Evolutionary conservation across 2,329 filamentous ascomycete species (phyloP).

Genomic region (Purpureocillium takamizusanense): DNA sequence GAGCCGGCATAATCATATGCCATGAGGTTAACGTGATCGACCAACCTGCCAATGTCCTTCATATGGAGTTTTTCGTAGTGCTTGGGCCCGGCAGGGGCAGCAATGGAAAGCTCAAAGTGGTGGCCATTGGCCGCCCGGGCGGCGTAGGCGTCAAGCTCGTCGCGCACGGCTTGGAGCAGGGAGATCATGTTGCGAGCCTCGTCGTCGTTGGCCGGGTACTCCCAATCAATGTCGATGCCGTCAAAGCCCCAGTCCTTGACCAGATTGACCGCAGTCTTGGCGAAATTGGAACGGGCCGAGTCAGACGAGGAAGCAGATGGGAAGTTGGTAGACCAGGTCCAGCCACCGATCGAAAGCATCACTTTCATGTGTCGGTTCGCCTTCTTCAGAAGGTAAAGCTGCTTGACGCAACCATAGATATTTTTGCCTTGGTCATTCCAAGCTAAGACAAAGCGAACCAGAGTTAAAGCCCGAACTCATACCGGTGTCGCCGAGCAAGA

Average conservation of each 20-base stretch:
- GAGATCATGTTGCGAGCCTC: constrained; percentile 35
- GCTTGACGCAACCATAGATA: constrained; percentile 49
- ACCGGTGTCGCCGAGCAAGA: too few relatives aligned
- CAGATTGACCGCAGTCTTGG: constrained; percentile 56
- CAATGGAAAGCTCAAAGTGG: constrained; percentile 46
- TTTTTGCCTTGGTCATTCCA: constrained; percentile 61
- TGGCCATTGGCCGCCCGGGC: constrained; percentile 32
- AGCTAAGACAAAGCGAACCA: too few relatives aligned
- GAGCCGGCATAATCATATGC: constrained; percentile 70
- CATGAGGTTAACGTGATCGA: constrained; percentile 61
- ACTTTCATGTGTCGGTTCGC: background rate
- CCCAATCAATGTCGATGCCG: constrained; percentile 35
- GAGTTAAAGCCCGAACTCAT: too few relatives aligned
- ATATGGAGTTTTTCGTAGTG: constrained; percentile 42
- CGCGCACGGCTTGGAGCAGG: constrained; percentile 33
- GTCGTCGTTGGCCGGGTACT: constrained; percentile 25
- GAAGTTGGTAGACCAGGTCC: background rate
- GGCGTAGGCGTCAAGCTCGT: constrained; percentile 39
- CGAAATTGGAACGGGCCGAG: constrained; percentile 39
- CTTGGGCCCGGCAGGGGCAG: constrained; percentile 37
- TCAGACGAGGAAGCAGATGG: too few relatives aligned
- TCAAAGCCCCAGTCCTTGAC: constrained; percentile 64
- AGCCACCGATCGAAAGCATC: background rate
- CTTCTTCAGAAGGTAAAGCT: background rate
- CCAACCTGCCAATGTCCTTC: constrained; percentile 32